Percentiles rank a stretch among this genome's conserved stretches.
These are phyloP conservation scores for Mallotus japonicus DNA, from an alignment of 441 rosid species.

Conservation along the genomic window DNA sequence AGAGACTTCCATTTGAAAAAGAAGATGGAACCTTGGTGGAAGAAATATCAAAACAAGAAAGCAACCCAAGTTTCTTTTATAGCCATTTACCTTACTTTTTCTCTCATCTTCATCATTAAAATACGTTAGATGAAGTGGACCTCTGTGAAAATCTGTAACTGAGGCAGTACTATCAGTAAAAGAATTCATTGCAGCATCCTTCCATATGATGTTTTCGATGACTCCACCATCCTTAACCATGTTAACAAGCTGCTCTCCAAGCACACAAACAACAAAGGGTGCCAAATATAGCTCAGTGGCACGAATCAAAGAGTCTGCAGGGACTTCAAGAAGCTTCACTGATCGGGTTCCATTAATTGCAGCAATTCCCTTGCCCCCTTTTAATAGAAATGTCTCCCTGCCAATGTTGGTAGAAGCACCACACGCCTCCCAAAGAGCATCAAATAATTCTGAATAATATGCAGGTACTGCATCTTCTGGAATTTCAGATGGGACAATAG, in stretches of 20 bases:
- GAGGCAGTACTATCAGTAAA: slow-evolving; percentile 29
- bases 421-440: slow-evolving; percentile 89
- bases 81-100: slow-evolving; percentile 33
- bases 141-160: slow-evolving; percentile 27
- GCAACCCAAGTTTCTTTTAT: slow-evolving; percentile 64
- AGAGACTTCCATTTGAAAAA: slow-evolving; percentile 83
- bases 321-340: slow-evolving; percentile 80
- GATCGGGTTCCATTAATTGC: slow-evolving; percentile 81
- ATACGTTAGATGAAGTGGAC: slow-evolving; percentile 72
- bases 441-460: slow-evolving; percentile 63
- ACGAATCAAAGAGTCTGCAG: slow-evolving; percentile 47
- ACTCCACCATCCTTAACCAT: slow-evolving; percentile 61
- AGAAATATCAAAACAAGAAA: slow-evolving; percentile 69
- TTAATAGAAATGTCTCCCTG: slow-evolving; percentile 72
- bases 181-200: slow-evolving; percentile 38
- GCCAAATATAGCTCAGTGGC: slow-evolving; percentile 59
- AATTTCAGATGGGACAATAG: slow-evolving; percentile 57
- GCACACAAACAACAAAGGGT: slow-evolving; percentile 67
- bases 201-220: slow-evolving; percentile 56
- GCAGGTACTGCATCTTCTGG: slow-evolving; percentile 45
- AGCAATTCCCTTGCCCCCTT: slow-evolving; percentile 73
- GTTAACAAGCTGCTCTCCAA: slow-evolving; percentile 67
- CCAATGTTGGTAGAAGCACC: slow-evolving; percentile 68
- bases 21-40: slow-evolving; percentile 90
- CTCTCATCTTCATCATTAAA: slow-evolving; percentile 51